These are phyloP conservation scores for California macrophylla DNA, from an alignment of 441 rosid genomes.

Conservation along the genomic window DNA sequence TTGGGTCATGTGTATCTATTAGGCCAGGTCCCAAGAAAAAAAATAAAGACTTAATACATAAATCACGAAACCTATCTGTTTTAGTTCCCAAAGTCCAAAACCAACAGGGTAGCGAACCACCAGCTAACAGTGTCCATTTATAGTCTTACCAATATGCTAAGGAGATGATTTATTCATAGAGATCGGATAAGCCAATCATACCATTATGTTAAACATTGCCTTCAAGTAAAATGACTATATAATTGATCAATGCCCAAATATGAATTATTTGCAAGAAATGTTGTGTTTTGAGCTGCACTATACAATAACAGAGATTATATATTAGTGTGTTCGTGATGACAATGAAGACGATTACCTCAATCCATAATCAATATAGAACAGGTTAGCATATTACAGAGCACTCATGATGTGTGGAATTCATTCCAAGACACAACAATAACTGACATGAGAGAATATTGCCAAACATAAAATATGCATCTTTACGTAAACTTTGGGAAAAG, in stretches of 20 bases:
- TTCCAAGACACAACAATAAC: not conserved
- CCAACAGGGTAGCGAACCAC: not conserved
- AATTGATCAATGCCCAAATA: not conserved
- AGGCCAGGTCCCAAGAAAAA: not conserved
- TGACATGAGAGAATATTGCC: not conserved
- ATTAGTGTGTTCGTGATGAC: not conserved
- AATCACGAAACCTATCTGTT: not conserved
- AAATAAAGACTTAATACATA: not conserved
- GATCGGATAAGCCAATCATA: not conserved
- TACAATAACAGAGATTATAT: not conserved
- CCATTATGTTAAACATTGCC: not conserved
- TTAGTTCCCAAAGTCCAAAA: conserved; percentile 1
- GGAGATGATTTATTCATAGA: not conserved
- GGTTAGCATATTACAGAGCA: not conserved
- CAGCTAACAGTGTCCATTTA: not conserved
- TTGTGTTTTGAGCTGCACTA: not conserved
- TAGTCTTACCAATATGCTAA: not conserved
- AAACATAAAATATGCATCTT: conserved; percentile 4
- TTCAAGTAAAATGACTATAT: not conserved
- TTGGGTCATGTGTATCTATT: not conserved
- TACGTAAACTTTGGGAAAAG: not conserved
- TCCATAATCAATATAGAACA: not conserved
- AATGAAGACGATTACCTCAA: not conserved
- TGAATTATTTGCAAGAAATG: not conserved
- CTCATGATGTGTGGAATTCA: not conserved